These are phyloP conservation scores for Trametes villosa DNA, from an alignment of 768 basidiomycete species.

Conservation along the genomic window DNA sequence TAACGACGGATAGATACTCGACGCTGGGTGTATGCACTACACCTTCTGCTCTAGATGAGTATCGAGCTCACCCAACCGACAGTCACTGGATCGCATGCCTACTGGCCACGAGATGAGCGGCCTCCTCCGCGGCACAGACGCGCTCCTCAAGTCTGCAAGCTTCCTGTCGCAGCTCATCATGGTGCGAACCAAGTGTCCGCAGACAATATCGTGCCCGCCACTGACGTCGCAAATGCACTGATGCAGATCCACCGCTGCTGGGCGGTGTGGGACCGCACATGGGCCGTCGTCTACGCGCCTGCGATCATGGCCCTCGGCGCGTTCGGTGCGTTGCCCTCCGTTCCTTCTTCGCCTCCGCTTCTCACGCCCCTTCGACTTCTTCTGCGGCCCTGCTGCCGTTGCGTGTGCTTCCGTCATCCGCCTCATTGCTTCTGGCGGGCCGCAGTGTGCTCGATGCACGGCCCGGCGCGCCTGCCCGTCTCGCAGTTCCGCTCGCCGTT, in stretches of 20 bases:
- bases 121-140: constrained; percentile 11
- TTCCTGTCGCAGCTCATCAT: constrained; percentile 18
- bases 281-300: constrained; percentile 3
- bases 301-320: constrained; percentile 4
- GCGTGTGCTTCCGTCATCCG: too few species aligned
- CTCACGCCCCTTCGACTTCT: not conserved
- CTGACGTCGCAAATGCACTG: not conserved
- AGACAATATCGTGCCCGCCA: not conserved
- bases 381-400: not conserved
- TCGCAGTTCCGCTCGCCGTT: constrained; percentile 17
- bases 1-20: constrained; percentile 16
- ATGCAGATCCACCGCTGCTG: constrained; percentile 24
- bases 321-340: constrained; percentile 9
- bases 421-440: too few species aligned
- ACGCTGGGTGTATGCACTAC: constrained; percentile 7
- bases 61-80: not conserved
- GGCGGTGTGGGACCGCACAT: constrained; percentile 16
- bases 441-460: constrained; percentile 9
- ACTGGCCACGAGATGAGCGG: constrained; percentile 15
- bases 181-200: not conserved
- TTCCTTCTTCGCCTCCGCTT: not conserved
- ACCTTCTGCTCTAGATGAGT: too few species aligned
- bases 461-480: not conserved
- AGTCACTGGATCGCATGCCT: constrained; percentile 11
- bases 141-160: constrained; percentile 1